Base-by-base conservation (phyloP, 1,139 yeast species). In the Arxiozyma telluris region DNA sequence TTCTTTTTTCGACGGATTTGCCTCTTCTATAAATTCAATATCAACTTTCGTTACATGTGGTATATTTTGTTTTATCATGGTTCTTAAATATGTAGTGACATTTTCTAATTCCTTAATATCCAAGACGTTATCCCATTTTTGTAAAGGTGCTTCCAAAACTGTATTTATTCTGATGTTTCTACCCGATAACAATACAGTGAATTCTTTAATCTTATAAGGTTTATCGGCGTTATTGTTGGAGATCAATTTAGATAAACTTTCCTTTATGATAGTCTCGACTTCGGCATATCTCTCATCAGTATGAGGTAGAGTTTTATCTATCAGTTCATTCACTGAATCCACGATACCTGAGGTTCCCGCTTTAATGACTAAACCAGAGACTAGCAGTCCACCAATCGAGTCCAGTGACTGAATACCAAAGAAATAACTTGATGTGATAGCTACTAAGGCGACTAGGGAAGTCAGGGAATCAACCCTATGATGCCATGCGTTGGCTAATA, bases 401-500 rank as follows among this genome's bases (percentile, higher is more conserved):
- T 93, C 98, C 54, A 93, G 73, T 85, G 97, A 89, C 44, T 82
- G 83, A 48, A 89, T 78, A 58, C 83, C 80, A 58, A 89, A 79
- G 57, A 88, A 73, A 59, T 86, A 84, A 38, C 96, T 96, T 1
- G 94, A 84, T 0, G 95, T 81, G 53, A 93, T 94, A 0, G 98
- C 90, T 5, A 83, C 78, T 27, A 91, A 78, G 0, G 98, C 98
- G 11, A 93, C 98, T 44, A 87, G 77, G 0, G 97, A 90, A 0
- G 98, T 94, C 61, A 93, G 70, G 1, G 96, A 86, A 68, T 93
- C 98, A n/a, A 93, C 91, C 59, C 98, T 78, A 66, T 93, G 98
- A 68, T 93, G 98, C 98, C 98, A 93, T 3, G 98, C 98, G 66
- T 93, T 93, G 7, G 98, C 98, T 51, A 89, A 84, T 54, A 93